phyloP scores from a whole-genome alignment of 2,329 filamentous ascomycete genomes.

The Pseudogymnoascus sp. region DNA sequence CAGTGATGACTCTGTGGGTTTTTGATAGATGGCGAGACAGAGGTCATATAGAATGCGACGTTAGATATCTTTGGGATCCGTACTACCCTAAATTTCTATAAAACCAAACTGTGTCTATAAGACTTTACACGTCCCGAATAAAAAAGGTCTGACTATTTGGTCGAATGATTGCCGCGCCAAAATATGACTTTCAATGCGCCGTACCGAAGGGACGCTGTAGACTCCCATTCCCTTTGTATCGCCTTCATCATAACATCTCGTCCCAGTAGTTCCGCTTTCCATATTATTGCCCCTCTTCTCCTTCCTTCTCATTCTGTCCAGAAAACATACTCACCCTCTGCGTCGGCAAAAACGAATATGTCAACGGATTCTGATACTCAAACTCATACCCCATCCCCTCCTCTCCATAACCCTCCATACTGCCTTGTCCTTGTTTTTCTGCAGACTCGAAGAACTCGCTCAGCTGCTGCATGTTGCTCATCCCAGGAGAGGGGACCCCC shows the following conservation, averaged over 20 bases:
- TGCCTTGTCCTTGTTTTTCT: neutral
- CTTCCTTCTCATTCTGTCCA: conserved; percentile 10
- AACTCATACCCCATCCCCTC: conserved; percentile 4
- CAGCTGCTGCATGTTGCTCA: neutral
- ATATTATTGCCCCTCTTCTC: neutral
- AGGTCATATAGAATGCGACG: neutral
- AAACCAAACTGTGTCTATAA: neutral
- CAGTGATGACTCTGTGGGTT: neutral
- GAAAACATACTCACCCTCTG: conserved; percentile 24
- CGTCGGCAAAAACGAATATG: conserved; percentile 20
- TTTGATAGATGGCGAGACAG: neutral
- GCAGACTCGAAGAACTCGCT: neutral
- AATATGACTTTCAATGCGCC: neutral
- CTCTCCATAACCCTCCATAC: neutral
- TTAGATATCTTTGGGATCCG: neutral
- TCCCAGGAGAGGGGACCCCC: conserved; percentile 12
- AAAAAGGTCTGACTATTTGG: neutral
- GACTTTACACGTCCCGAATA: neutral
- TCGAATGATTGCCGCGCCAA: neutral
- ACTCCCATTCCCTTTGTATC: neutral
- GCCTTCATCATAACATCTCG: neutral
- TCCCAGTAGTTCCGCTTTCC: neutral
- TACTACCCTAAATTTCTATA: neutral
- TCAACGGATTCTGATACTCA: conserved; percentile 19
- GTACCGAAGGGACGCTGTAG: neutral